Base-by-base conservation (phyloP, 371 early-diverging fungal genomes). In the Mortierella sp. region DNA sequence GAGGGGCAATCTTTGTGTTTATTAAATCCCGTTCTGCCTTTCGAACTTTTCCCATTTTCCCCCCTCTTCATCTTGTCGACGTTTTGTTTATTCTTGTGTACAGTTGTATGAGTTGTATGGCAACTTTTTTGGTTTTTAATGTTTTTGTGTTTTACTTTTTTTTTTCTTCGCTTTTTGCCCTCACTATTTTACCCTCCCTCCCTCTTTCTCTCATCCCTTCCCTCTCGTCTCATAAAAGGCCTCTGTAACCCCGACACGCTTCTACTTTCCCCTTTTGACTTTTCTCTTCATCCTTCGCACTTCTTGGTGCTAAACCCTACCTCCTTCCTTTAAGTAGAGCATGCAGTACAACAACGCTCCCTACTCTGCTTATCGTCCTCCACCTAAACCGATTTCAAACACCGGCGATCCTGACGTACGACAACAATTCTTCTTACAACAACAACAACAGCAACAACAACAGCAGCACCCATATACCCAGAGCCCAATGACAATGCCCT, bases 401-500 rank as follows among this genome's bases (percentile, higher is more conserved):
- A 57, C 70, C 24, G 30, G 28, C 32, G 45, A 43, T 35, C 62
- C 45, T 11, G 64, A 62, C 43, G 2, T 52, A 26, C 51, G 52
- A 18, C 35, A 35, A 35, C 35, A 35, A 6, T 35, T 35, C 6
- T 35, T 35, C 6, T 8, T 5, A 8, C 35, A 35, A 8, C 35
- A 35, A 35, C 35, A 35, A 35, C 35, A 35, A 35, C 35, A 35
- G 6, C 35, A 35, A 35, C 68, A 68, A 24, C 62, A 37, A 26
- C 26, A 24, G 1, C 49, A 54, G 4, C 28, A 43, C 0, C 58
- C 57, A 14, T 55, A 26, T 20, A 28, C 62, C 35, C 61, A 61
- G 55, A 62, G 69, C 69, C 62, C 70, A 57, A 55, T 63, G 69
- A n/a, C 51, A 40, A 69, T 68, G 60, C 59, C 68, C 6, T 14